Conservation (phyloP, 108 stramenopile species). For the Conticribra weissflogii region DNA sequence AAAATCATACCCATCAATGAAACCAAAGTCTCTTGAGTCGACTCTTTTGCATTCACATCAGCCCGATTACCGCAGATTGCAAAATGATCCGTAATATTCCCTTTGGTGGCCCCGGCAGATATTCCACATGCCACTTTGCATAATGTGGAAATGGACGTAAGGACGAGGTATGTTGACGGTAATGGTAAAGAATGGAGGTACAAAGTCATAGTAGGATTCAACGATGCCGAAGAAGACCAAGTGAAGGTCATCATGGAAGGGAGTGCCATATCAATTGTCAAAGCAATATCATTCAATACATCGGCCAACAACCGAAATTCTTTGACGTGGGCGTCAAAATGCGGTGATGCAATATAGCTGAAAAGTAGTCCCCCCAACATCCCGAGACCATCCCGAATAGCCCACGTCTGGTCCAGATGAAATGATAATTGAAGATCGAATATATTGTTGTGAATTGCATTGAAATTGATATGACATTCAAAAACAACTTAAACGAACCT, state of each 20-base stretch:
- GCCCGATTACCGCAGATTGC: slow-evolving; percentile 85
- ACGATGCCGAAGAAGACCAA: neutral
- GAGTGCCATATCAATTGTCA: slow-evolving; percentile 90
- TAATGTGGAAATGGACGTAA: slow-evolving; percentile 68
- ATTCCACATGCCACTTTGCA: slow-evolving; percentile 93
- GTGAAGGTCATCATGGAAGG: slow-evolving; percentile 44
- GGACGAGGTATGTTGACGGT: slow-evolving; percentile 46
- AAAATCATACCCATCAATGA: slow-evolving; percentile 89
- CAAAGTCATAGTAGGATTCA: neutral
- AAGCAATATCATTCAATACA: slow-evolving; percentile 89
- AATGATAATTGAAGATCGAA: neutral
- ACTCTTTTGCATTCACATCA: slow-evolving; percentile 94
- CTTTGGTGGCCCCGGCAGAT: slow-evolving; percentile 64
- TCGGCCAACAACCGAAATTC: slow-evolving; percentile 96
- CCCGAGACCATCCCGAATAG: slow-evolving; percentile 87
- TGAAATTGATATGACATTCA: too few relatives aligned
- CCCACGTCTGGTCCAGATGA: slow-evolving; percentile 53
- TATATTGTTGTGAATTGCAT: neutral
- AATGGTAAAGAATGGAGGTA: slow-evolving; percentile 10
- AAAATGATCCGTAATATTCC: slow-evolving; percentile 87
- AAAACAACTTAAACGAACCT: too few relatives aligned
- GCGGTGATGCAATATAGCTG: slow-evolving; percentile 66
- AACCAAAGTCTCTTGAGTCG: slow-evolving; percentile 95
- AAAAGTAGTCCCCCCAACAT: slow-evolving; percentile 92
- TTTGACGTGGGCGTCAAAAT: slow-evolving; percentile 91